Percentiles rank a stretch among this genome's conserved stretches.
phyloP scores from a whole-genome alignment of 345 rosid genomes.

The Moringa oleifera region DNA sequence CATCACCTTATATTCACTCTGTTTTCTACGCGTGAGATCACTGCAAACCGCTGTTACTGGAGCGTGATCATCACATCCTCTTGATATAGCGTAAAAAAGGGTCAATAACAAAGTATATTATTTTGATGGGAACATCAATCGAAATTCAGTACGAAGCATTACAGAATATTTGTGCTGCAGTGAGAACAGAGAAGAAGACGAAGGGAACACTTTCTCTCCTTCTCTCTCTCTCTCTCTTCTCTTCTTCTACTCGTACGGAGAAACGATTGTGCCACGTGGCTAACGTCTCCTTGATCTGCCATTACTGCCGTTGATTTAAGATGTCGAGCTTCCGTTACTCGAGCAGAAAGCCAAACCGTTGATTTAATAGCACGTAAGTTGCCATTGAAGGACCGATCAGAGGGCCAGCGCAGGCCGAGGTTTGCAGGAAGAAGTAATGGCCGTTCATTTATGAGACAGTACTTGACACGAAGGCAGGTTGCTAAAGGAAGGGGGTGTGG shows the following conservation, averaged over 20 bases:
- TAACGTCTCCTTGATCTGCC: background rate
- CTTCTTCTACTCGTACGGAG: slow-evolving; percentile 1
- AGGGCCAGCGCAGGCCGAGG: background rate
- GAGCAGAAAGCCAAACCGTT: background rate
- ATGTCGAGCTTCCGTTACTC: slow-evolving; percentile 3
- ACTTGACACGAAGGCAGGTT: background rate
- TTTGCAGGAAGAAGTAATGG: background rate
- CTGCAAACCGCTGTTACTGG: background rate
- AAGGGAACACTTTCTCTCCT: too few species aligned
- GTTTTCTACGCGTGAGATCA: slow-evolving; percentile 2
- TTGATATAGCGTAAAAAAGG: too few species aligned
- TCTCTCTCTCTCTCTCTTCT: too few species aligned
- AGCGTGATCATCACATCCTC: slow-evolving; percentile 8
- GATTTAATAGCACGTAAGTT: background rate
- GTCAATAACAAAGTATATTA: too few species aligned
- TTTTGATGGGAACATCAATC: background rate
- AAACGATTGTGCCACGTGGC: slow-evolving; percentile 11
- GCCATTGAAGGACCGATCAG: background rate
- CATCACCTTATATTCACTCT: background rate
- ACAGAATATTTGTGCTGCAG: slow-evolving; percentile 8
- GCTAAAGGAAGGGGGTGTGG: background rate
- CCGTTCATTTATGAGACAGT: background rate
- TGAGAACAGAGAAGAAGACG: too few species aligned
- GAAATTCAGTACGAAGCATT: slow-evolving; percentile 11
- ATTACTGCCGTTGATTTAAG: slow-evolving; percentile 7